A percentile compares a stretch with the other conserved stretches of the same genome.
Evolutionary conservation across 495 filamentous ascomycete species (phyloP).

Genomic region (Neurospora hispaniola): DNA sequence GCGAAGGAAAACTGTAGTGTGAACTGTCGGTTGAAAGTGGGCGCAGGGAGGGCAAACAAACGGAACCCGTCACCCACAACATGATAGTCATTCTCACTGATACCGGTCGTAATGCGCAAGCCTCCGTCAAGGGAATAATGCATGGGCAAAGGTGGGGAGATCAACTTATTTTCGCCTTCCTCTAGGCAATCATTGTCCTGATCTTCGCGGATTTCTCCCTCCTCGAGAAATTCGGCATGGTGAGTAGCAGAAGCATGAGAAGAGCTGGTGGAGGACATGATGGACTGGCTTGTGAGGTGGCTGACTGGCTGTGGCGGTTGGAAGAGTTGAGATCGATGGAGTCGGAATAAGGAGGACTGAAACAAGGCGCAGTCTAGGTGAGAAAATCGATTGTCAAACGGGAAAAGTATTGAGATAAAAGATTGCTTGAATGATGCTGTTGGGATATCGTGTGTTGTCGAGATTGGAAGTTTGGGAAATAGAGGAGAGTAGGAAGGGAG

Average conservation of each 20-base stretch:
- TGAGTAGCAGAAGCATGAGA: not conserved
- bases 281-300: not conserved
- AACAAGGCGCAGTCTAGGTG: not conserved
- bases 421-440: not conserved
- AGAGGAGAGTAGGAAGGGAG: not conserved
- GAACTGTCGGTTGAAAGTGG: no score
- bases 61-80: no score
- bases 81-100: no score
- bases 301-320: no score
- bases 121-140: not conserved
- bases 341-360: no score
- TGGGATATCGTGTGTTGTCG: not conserved
- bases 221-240: not conserved
- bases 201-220: not conserved
- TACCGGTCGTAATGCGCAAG: no score
- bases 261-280: not conserved
- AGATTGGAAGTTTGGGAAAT: not conserved
- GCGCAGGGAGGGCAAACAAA: no score
- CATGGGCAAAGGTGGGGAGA: not conserved
- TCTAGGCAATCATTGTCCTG: not conserved
- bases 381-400: not conserved
- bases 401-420: not conserved
- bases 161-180: not conserved
- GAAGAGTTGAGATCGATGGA: no score
- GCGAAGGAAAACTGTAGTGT: no score